Conservation (phyloP, 2,329 filamentous ascomycete species). For the Ophiostoma quercus region DNA sequence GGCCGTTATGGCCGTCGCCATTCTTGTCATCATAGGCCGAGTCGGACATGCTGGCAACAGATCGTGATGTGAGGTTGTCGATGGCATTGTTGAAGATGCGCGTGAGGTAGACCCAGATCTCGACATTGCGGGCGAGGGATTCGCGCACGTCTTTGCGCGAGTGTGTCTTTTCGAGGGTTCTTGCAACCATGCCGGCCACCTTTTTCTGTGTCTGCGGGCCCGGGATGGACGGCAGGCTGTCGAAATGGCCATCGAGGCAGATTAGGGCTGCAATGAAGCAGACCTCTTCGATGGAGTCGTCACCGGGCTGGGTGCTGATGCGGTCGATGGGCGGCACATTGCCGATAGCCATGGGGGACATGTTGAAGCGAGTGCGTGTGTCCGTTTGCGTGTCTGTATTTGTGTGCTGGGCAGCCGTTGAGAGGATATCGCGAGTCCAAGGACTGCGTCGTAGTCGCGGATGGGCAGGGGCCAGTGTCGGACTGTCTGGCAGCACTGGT, state of each 20-base stretch:
- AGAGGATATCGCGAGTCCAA: not conserved
- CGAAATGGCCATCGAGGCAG: conserved; percentile 58
- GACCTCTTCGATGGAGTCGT: conserved; percentile 58
- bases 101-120: conserved; percentile 61
- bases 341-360: conserved; percentile 26
- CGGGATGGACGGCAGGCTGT: conserved; percentile 49
- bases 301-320: conserved; percentile 28
- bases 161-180: conserved; percentile 60
- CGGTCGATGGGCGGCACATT: conserved; percentile 28
- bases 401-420: not conserved
- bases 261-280: conserved; percentile 57
- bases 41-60: conserved; percentile 50
- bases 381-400: not conserved
- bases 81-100: conserved; percentile 58
- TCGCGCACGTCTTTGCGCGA: conserved; percentile 58
- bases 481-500: not conserved
- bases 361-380: conserved; percentile 13
- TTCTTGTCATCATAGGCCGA: conserved; percentile 29
- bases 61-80: conserved; percentile 55
- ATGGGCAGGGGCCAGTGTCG: not conserved
- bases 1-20: conserved; percentile 12
- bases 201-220: conserved; percentile 51
- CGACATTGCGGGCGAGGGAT: conserved; percentile 56
- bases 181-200: conserved; percentile 53
- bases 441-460: not conserved